Conservation (phyloP, 345 rosid genomes). For the Heritiera fomes region DNA sequence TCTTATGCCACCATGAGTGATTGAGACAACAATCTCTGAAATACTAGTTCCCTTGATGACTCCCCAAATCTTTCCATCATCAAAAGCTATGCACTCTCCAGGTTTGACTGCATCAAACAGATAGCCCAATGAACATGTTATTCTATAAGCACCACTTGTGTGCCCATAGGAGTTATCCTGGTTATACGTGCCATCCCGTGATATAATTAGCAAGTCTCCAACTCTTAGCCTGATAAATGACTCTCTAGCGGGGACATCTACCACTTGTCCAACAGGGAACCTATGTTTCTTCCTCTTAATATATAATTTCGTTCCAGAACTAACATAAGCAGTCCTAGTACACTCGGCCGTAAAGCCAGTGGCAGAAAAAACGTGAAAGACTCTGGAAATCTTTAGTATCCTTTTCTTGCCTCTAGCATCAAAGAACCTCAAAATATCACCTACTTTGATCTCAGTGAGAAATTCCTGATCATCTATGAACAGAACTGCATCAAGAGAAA, state of each 20-base stretch:
- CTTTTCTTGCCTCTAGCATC: slow-evolving; percentile 67
- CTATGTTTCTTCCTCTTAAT: slow-evolving; percentile 52
- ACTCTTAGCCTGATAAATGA: slow-evolving; percentile 52
- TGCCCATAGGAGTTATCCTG: slow-evolving; percentile 31
- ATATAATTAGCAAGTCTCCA: slow-evolving; percentile 62
- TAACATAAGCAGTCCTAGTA: slow-evolving; percentile 51
- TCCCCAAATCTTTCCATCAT: slow-evolving; percentile 75
- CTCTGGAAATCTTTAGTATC: slow-evolving; percentile 42
- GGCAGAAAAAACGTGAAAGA: slow-evolving; percentile 49
- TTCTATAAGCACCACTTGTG: slow-evolving; percentile 41
- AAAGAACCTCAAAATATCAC: slow-evolving; percentile 47
- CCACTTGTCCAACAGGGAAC: slow-evolving; percentile 46
- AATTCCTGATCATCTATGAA: slow-evolving; percentile 42
- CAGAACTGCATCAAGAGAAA: slow-evolving; percentile 51
- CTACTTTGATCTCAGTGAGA: slow-evolving; percentile 45
- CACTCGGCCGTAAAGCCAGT: slow-evolving; percentile 60
- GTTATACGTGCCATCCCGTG: slow-evolving; percentile 37
- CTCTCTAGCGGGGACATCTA: slow-evolving; percentile 56
- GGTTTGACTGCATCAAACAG: slow-evolving; percentile 63
- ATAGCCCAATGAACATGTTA: slow-evolving; percentile 58
- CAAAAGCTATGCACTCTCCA: slow-evolving; percentile 64
- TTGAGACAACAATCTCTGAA: slow-evolving; percentile 59
- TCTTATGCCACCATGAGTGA: slow-evolving; percentile 56
- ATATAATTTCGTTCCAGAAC: slow-evolving; percentile 49
- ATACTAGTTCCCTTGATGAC: slow-evolving; percentile 51